Conservation (phyloP, 208 protist genomes). For the Acanthamoeba triangularis region DNA sequence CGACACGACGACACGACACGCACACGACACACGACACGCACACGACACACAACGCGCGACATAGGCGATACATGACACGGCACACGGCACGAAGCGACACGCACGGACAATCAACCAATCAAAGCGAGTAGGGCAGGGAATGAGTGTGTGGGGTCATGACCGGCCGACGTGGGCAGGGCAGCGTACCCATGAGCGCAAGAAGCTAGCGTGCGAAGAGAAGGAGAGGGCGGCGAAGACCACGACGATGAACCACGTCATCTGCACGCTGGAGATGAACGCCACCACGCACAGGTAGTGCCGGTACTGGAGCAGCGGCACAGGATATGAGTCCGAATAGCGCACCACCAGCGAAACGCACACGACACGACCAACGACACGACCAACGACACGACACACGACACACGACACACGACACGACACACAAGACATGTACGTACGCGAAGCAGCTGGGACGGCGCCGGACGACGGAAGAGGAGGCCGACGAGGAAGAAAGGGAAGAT, state of each 20-base stretch:
- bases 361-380: too few species aligned
- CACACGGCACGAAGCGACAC: too few species aligned
- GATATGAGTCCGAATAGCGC: not conserved
- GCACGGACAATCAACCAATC: not conserved
- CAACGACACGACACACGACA: not conserved
- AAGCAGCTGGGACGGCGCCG: not conserved
- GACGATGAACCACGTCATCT: not conserved
- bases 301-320: not conserved
- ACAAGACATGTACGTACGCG: not conserved
- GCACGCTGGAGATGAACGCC: not conserved
- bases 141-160: not conserved
- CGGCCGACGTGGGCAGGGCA: not conserved
- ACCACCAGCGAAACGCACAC: not conserved
- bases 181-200: constrained; percentile 6
- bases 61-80: too few species aligned
- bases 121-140: not conserved
- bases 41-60: not conserved
- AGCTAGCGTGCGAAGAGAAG: not conserved
- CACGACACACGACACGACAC: not conserved
- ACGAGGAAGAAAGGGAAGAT: constrained; percentile 42
- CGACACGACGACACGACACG: too few species aligned
- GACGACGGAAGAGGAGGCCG: constrained; percentile 1
- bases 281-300: constrained; percentile 25
- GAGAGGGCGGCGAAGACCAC: constrained; percentile 28
- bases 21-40: too few species aligned